Evolutionary conservation across 108 stramenopile genomes (phyloP), one percentile per base, ranked within the genome.

Genomic region (Cyclotella choctawhatcheeana): DNA sequence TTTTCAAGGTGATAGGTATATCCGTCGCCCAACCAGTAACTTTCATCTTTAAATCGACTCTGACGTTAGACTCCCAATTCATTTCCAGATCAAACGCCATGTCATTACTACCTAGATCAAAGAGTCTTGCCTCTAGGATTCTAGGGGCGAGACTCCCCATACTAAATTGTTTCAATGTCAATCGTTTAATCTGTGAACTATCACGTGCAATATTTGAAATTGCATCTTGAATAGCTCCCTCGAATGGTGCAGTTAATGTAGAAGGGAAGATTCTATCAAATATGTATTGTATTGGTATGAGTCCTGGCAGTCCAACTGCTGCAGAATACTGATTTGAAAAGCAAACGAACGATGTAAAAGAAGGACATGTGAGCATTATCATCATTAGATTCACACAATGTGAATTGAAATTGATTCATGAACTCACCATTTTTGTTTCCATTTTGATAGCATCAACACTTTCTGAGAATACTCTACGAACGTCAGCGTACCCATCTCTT

Each of bases 261-360:
- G 48, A 71, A 5, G 86, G 86, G 62, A 82, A 72, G 10, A 87
- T 74, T 0, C 78, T 63, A 61, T 84, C 84, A 31, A 87, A 68
- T 0, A 82, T 66, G 40, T 87, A 87, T 44, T 87, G 86, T 31
- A 87, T 68, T 12, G 84, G 80, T 29, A 87, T 83, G 1, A 87
- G 67, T 20, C 86, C 76, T 6, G 76, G 76, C 18, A 76, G 31
- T 12, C 75, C 75, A 8, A 76, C 62, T 3, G 75, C 75, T 0
- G 75, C 75, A 4, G 75, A 76, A 47, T 76, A 76, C 67, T n/a
- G n/a, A n/a, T n/a, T n/a, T n/a, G n/a, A n/a, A n/a, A 64, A 48
- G 16, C n/a, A 52, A 52, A 12, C 51, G 24, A 17, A 18, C 14
- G 14, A 17, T 5, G 24, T 18, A 52, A 18, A 17, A 5, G 14